A percentile compares a stretch with the other conserved stretches of the same genome.
These are phyloP conservation scores for Obelidium mucronatum DNA, from an alignment of 192 early-diverging fungal species.

Conservation along the genomic window DNA sequence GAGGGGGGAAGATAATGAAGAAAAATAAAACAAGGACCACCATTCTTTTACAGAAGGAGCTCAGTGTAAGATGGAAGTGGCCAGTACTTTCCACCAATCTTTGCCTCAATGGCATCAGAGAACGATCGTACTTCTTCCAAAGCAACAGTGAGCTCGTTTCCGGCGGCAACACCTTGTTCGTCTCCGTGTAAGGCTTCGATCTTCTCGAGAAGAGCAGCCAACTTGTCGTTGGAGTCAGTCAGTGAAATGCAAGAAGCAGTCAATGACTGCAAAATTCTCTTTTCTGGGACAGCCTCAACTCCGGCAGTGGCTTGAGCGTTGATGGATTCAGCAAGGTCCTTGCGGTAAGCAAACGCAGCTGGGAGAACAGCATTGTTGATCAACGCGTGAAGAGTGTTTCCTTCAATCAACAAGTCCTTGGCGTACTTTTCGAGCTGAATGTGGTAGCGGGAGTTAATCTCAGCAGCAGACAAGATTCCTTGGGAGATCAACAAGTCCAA, in stretches of 20 bases:
- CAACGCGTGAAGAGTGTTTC: conserved; percentile 84
- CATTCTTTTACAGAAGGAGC: conserved; percentile 50
- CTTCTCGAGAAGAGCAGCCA: conserved; percentile 65
- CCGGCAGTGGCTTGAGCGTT: conserved; percentile 65
- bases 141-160: conserved; percentile 64
- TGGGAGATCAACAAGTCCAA: conserved; percentile 77
- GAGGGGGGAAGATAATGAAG: too few species aligned
- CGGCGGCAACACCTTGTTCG: conserved; percentile 71
- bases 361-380: conserved; percentile 87
- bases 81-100: conserved; percentile 93
- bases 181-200: conserved; percentile 64
- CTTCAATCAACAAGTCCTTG: conserved; percentile 96
- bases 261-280: conserved; percentile 70
- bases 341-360: conserved; percentile 86
- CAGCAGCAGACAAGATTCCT: conserved; percentile 84
- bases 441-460: conserved; percentile 92
- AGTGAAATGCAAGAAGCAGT: conserved; percentile 66
- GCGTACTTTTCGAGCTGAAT: conserved; percentile 97
- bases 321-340: conserved; percentile 81
- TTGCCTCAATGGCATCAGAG: conserved; percentile 80
- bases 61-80: conserved; percentile 97
- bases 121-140: conserved; percentile 76
- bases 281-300: conserved; percentile 71
- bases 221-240: conserved; percentile 59
- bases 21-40: not conserved